Evolutionary conservation across 1,284 basidiomycete species (phyloP).

Genomic region (Ustilago cynodontis): DNA sequence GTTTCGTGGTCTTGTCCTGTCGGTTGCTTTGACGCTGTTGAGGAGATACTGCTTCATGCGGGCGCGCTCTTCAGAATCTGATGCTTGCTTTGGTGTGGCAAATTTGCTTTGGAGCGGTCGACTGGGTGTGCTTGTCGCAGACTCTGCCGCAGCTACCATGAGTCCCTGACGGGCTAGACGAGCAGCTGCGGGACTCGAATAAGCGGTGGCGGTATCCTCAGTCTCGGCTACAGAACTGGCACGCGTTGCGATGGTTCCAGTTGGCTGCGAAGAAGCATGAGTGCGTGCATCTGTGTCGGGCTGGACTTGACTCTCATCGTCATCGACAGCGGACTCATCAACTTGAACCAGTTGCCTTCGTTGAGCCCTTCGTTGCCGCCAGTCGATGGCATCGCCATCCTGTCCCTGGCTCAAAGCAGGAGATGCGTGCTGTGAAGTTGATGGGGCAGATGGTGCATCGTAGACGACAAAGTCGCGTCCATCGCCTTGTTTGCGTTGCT

Average conservation of each 20-base stretch:
- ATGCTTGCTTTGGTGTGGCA: conserved; percentile 32
- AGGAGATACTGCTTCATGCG: conserved; percentile 56
- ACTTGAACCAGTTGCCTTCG: conserved; percentile 36
- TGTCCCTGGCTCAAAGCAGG: conserved; percentile 5
- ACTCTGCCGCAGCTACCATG: conserved; percentile 9
- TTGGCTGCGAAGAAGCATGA: conserved; percentile 6
- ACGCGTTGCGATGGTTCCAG: conserved; percentile 15
- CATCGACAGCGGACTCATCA: conserved; percentile 40
- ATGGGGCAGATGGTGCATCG: conserved; percentile 20
- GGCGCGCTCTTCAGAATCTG: conserved; percentile 33
- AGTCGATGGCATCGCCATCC: conserved; percentile 16
- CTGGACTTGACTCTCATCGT: conserved; percentile 25
- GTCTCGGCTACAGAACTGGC: conserved; percentile 20
- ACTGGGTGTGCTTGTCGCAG: conserved; percentile 30
- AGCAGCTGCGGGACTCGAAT: conserved; percentile 51
- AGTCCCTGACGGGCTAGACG: conserved; percentile 39
- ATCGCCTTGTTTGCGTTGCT: conserved; percentile 7
- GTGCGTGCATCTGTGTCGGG: conserved; percentile 5
- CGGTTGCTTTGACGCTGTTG: conserved; percentile 52
- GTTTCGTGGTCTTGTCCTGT: conserved; percentile 16
- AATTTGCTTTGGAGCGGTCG: conserved; percentile 26
- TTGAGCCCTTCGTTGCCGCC: conserved; percentile 35
- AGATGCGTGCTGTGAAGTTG: conserved; percentile 11
- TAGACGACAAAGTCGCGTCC: conserved; percentile 41
- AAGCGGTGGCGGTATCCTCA: conserved; percentile 44